Conservation (phyloP, 2,329 filamentous ascomycete species). For the Aspergillus calidoustus region DNA sequence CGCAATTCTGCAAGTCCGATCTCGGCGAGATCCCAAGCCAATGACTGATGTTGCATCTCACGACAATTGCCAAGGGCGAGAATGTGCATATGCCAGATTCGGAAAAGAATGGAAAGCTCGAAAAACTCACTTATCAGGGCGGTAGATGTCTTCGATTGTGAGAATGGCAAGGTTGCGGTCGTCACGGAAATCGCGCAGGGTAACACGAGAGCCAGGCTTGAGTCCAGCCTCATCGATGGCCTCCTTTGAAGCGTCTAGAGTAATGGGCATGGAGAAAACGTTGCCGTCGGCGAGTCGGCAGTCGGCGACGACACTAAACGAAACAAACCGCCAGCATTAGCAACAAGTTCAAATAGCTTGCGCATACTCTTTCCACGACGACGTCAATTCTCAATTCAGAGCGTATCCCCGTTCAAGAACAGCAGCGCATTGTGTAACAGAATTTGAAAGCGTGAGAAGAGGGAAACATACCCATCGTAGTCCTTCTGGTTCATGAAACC, state of each 20-base stretch:
- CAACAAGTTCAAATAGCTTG: background rate
- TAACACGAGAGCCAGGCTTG: conserved; percentile 79
- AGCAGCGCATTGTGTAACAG: background rate
- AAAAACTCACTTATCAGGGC: conserved; percentile 80
- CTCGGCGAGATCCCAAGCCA: conserved; percentile 8
- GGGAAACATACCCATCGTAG: conserved; percentile 77
- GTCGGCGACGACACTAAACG: conserved; percentile 77
- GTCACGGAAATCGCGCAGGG: conserved; percentile 93
- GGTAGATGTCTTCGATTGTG: conserved; percentile 94
- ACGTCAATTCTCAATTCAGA: conserved; percentile 20
- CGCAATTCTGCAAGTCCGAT: background rate
- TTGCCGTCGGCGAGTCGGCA: conserved; percentile 85
- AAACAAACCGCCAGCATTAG: conserved; percentile 19
- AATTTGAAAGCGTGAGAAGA: background rate
- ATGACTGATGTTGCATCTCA: background rate
- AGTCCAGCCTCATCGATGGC: conserved; percentile 75
- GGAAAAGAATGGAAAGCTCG: background rate
- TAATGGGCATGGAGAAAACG: conserved; percentile 97
- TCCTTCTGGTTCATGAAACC: conserved; percentile 98
- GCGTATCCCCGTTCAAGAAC: background rate
- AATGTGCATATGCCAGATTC: background rate
- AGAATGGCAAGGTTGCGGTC: conserved; percentile 95
- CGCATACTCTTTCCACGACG: conserved; percentile 1
- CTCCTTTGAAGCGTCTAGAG: conserved; percentile 78
- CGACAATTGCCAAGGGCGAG: conserved; percentile 6